These are phyloP conservation scores for Aspergillus cavernicola DNA, from an alignment of 495 filamentous ascomycete genomes.

Conservation along the genomic window DNA sequence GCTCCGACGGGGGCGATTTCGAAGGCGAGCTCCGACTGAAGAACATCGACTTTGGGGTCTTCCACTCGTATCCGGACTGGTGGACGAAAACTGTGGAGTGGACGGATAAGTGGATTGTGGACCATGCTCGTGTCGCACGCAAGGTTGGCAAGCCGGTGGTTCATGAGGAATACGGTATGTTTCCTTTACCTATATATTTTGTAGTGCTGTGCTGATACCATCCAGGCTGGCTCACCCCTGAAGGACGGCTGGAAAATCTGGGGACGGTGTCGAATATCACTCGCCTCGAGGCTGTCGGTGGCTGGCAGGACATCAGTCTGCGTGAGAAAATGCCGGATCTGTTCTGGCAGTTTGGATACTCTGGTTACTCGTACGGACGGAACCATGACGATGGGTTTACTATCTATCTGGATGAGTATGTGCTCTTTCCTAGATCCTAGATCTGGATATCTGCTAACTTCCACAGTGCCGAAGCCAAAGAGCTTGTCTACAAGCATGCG, in stretches of 20 bases:
- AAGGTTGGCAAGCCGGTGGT: constrained; percentile 12
- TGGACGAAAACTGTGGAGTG: constrained; percentile 17
- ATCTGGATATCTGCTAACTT: neutral
- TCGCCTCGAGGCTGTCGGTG: constrained; percentile 14
- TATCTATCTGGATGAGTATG: constrained; percentile 16
- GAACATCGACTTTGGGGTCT: constrained; percentile 59
- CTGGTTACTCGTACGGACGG: constrained; percentile 16
- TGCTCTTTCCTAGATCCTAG: neutral
- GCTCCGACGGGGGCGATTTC: constrained; percentile 58
- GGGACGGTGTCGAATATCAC: constrained; percentile 15
- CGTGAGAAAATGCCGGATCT: constrained; percentile 17
- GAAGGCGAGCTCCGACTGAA: constrained; percentile 48
- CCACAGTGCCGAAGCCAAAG: constrained; percentile 6
- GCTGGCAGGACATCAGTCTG: constrained; percentile 16
- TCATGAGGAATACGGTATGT: constrained; percentile 17
- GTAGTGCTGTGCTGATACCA: neutral
- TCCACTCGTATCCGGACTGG: constrained; percentile 54
- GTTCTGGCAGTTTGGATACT: constrained; percentile 18
- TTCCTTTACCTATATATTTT: neutral
- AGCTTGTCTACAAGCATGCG: constrained; percentile 16
- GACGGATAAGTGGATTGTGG: constrained; percentile 15
- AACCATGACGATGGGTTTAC: constrained; percentile 18
- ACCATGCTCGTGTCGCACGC: constrained; percentile 6
- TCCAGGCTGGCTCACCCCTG: constrained; percentile 14
- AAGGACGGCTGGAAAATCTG: constrained; percentile 7